Percentiles rank a stretch among this genome's conserved stretches.
These are phyloP conservation scores for Cucurbita moschata DNA, from an alignment of 306 rosid genomes.

Conservation along the genomic window DNA sequence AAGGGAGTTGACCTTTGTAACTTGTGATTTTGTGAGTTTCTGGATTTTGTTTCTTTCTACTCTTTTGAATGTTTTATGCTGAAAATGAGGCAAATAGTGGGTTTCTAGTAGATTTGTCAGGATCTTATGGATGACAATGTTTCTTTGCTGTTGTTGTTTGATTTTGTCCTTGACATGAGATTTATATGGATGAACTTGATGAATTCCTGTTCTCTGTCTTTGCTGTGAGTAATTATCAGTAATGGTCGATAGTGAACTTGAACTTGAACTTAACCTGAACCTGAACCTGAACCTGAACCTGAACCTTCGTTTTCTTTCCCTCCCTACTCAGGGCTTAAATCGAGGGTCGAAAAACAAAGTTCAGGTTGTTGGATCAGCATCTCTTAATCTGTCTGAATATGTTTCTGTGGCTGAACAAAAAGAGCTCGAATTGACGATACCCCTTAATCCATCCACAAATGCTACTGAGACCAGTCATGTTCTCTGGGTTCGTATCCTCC, in stretches of 20 bases:
- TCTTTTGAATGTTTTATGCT: background rate
- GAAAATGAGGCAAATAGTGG: background rate
- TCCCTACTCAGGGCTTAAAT: constrained; percentile 49
- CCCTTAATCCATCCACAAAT: constrained; percentile 33
- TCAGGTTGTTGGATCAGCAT: constrained; percentile 54
- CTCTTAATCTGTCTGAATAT: constrained; percentile 78
- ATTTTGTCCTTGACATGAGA: background rate
- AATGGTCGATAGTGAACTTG: background rate
- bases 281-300: background rate
- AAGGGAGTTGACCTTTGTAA: background rate
- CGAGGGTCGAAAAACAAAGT: constrained; percentile 61
- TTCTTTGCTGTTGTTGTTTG: background rate
- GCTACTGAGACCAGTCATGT: constrained; percentile 42
- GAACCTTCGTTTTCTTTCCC: background rate
- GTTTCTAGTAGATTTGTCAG: background rate
- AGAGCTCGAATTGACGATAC: constrained; percentile 59
- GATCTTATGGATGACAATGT: background rate
- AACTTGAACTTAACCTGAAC: background rate
- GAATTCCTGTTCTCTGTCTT: background rate
- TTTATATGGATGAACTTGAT: background rate
- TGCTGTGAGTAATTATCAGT: background rate
- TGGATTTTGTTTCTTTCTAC: background rate
- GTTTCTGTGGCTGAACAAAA: constrained; percentile 56
- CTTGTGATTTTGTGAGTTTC: background rate
- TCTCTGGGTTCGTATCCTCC: constrained; percentile 43